These are phyloP conservation scores for Ceriops decandra DNA, from an alignment of 345 rosid genomes.

Conservation along the genomic window DNA sequence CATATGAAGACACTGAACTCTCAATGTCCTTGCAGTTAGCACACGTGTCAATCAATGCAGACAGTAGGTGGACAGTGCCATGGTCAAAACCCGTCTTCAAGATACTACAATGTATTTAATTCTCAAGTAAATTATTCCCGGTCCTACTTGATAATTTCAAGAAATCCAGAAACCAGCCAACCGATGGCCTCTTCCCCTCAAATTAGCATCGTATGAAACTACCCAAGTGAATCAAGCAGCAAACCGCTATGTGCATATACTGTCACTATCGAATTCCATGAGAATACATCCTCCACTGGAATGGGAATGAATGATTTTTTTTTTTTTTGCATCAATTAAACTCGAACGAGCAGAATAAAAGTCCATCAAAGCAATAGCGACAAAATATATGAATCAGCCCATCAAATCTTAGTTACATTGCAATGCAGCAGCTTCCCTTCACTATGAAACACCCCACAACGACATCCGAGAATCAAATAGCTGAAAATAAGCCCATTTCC, in stretches of 20 bases:
- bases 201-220: conserved; percentile 61
- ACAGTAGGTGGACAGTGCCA: conserved; percentile 46
- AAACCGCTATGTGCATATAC: conserved; percentile 32
- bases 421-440: conserved; percentile 74
- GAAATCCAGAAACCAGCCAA: conserved; percentile 41
- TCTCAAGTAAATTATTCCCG: neutral
- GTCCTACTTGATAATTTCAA: conserved; percentile 50
- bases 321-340: conserved; percentile 37
- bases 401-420: conserved; percentile 52
- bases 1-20: conserved; percentile 41
- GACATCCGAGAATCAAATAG: conserved; percentile 58
- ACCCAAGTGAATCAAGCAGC: conserved; percentile 42
- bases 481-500: conserved; percentile 62
- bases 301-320: conserved; percentile 38
- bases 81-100: conserved; percentile 49
- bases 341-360: conserved; percentile 56
- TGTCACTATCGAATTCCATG: conserved; percentile 72
- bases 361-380: conserved; percentile 65
- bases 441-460: conserved; percentile 34
- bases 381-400: conserved; percentile 39
- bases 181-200: conserved; percentile 60
- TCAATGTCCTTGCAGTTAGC: conserved; percentile 68
- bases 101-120: conserved; percentile 61
- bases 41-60: conserved; percentile 55
- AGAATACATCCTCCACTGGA: conserved; percentile 45